phyloP scores from a whole-genome alignment of 169 alveolate species.

The Eimeria mitis region DNA sequence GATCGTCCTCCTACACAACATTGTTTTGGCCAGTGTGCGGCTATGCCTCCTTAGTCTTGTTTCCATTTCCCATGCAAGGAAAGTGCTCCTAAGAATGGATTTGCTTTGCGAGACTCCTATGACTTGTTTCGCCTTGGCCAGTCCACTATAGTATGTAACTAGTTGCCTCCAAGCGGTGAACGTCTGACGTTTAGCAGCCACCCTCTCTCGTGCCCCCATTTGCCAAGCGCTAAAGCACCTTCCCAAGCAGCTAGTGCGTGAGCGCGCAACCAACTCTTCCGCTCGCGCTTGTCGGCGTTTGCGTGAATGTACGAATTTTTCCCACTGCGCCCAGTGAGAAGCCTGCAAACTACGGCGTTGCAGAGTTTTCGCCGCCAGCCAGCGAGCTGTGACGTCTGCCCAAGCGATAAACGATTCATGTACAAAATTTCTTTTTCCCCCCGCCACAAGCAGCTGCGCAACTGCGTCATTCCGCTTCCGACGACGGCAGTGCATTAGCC shows the following conservation, averaged over 20 bases:
- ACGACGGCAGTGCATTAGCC: constrained; percentile 30
- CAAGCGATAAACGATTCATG: constrained; percentile 7
- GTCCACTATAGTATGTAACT: not conserved
- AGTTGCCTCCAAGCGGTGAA: constrained; percentile 15
- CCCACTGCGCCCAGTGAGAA: constrained; percentile 35
- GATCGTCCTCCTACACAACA: not conserved
- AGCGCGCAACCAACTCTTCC: not conserved
- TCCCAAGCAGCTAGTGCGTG: not conserved
- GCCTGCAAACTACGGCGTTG: not conserved
- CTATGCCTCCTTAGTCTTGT: constrained; percentile 9
- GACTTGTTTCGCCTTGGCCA: not conserved
- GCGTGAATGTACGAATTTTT: not conserved
- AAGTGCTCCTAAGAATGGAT: not conserved
- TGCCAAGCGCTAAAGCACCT: not conserved
- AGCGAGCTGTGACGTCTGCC: constrained; percentile 25
- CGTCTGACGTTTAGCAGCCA: not conserved
- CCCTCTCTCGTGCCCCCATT: not conserved
- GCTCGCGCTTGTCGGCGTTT: not conserved
- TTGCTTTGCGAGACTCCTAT: not conserved
- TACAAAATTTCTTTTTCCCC: not conserved
- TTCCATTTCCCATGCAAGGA: constrained; percentile 1
- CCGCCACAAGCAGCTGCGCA: not conserved
- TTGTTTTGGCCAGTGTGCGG: not conserved
- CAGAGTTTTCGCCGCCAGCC: not conserved
- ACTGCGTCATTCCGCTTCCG: constrained; percentile 18